phyloP scores from a whole-genome alignment of 371 early-diverging fungal genomes.

The Mucor lusitanicus region DNA sequence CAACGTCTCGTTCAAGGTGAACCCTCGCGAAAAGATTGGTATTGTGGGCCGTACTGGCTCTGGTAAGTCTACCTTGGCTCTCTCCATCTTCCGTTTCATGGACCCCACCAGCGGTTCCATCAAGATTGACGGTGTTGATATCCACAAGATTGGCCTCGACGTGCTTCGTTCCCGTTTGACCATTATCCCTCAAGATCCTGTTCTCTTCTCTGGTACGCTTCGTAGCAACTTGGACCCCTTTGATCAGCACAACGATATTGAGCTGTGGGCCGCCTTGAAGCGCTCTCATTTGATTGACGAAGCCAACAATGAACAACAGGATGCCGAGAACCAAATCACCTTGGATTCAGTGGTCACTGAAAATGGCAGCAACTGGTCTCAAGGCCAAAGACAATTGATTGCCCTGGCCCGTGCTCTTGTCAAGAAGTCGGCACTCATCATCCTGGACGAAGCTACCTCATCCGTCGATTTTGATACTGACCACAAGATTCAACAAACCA shows the following conservation, averaged over 20 bases:
- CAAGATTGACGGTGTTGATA: conserved; percentile 74
- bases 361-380: conserved; percentile 79
- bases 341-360: conserved; percentile 66
- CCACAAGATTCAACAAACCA: conserved; percentile 77
- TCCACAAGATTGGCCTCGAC: conserved; percentile 64
- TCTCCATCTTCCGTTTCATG: conserved; percentile 77
- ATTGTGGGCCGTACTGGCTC: conserved; percentile 63
- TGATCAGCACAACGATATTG: conserved; percentile 65
- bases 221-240: conserved; percentile 83
- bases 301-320: conserved; percentile 10
- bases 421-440: conserved; percentile 68
- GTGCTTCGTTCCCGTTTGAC: conserved; percentile 64
- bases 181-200: conserved; percentile 80
- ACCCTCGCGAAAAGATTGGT: conserved; percentile 62
- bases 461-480: conserved; percentile 79
- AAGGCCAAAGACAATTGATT: conserved; percentile 90
- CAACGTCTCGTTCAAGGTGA: conserved; percentile 61
- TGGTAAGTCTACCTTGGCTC: conserved; percentile 71
- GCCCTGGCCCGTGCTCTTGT: conserved; percentile 85
- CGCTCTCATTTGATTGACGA: conserved; percentile 65
- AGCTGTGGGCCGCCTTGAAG: conserved; percentile 76
- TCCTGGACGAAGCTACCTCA: conserved; percentile 89
- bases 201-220: conserved; percentile 79
- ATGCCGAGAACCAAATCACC: background rate
- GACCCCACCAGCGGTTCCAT: conserved; percentile 65